Base-by-base conservation (phyloP, 495 filamentous ascomycete species). In the Amniculicola lignicola region DNA sequence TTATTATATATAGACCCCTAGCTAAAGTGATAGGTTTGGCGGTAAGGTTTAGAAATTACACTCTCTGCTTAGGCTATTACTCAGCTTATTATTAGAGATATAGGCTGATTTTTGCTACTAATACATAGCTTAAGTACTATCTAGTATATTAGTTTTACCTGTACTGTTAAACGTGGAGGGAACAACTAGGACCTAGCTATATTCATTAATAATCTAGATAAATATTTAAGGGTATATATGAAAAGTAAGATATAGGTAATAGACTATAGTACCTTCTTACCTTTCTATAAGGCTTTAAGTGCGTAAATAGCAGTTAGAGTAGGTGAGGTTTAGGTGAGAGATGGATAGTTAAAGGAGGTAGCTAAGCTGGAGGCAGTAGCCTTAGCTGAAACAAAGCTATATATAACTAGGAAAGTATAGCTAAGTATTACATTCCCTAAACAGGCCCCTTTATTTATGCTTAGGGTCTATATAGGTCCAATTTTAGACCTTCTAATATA, bases 61-160 rank as follows among this genome's bases (percentile, higher is more conserved):
- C 28, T 54, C 50, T 54, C 51, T 54, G 39, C 51, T 54, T 2
- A 54, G 39, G 40, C 51, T 54, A 41, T 54, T 28, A 39, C 33
- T 33, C 39, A 44, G 37, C 50, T 42, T 22, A 16, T 54, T 19
- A 44, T 41, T 46, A 38, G 51, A 54, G 51, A 54, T 54, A 41
- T 54, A 54, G 51, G 40, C 51, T 42, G 15, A 52, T 52, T 52
- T 52, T 22, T 52, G 36, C 49, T 24, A 52, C 35, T 38, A n/a
- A 35, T 39, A 54, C 23, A 54, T 54, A 18, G 39, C 40, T 45
- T 11, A 16, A 54, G 41, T 54, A 41, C 51, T 46, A 54, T 28
- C 51, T 19, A 54, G 51, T 41, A 41, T 54, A 41, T 54, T 36
- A 53, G 25, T 53, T 43, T 51, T 54, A 35, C 15, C 51, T 41